phyloP scores from a whole-genome alignment of 2,329 filamentous ascomycete species.

The Dendrostoma leiphaemia region DNA sequence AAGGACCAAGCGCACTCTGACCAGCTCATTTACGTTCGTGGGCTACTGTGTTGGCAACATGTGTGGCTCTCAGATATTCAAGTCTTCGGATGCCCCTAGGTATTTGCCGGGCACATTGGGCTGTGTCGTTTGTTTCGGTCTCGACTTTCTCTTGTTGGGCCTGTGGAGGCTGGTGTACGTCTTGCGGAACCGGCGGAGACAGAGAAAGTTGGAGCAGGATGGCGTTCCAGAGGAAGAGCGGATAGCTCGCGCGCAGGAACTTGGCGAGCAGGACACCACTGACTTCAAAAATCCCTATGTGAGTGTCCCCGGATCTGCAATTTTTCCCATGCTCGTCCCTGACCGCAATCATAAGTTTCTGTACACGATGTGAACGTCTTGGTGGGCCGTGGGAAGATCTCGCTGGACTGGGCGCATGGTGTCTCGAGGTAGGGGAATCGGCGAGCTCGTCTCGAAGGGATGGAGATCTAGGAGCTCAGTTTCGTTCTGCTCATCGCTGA shows the following conservation, averaged over 20 bases:
- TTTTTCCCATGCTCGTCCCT: neutral
- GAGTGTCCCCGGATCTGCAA: neutral
- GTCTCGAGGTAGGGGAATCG: too few species aligned
- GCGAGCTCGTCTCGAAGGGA: too few species aligned
- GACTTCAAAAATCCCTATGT: slow-evolving; percentile 38
- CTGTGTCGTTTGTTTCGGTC: slow-evolving; percentile 37
- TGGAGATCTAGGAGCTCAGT: too few species aligned
- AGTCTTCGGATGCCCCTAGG: slow-evolving; percentile 39
- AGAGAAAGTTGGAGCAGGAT: slow-evolving; percentile 26
- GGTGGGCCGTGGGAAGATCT: neutral
- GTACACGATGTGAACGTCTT: neutral
- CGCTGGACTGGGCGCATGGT: neutral
- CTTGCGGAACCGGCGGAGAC: slow-evolving; percentile 36
- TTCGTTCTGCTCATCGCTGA: too few species aligned
- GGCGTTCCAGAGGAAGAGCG: slow-evolving; percentile 34
- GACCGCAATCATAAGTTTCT: neutral
- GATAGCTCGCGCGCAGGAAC: slow-evolving; percentile 27
- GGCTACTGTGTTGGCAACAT: slow-evolving; percentile 46
- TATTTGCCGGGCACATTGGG: slow-evolving; percentile 41
- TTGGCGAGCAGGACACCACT: slow-evolving; percentile 35
- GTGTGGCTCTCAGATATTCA: slow-evolving; percentile 45
- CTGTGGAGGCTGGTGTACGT: slow-evolving; percentile 39
- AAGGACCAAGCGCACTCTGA: slow-evolving; percentile 44
- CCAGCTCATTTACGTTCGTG: slow-evolving; percentile 42
- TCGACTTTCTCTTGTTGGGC: slow-evolving; percentile 36